phyloP scores from a whole-genome alignment of 331 rosid species.

The Acacia concinna region DNA sequence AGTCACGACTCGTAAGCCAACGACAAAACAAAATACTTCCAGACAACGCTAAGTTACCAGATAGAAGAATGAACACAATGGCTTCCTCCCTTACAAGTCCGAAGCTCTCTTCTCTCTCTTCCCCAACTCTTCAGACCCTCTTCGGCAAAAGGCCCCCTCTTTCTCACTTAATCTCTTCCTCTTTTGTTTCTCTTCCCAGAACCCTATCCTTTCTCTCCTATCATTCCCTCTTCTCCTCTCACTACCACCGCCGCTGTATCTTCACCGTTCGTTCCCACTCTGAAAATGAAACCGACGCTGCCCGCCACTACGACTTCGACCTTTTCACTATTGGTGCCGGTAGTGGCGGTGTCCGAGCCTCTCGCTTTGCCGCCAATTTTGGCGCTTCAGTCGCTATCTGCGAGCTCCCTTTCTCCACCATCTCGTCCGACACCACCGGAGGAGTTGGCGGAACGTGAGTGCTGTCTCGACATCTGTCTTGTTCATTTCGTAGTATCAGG shows the following conservation, averaged over 20 bases:
- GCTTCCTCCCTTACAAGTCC: slow-evolving; percentile 60
- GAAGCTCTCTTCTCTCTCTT: slow-evolving; percentile 52
- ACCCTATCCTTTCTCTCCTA: slow-evolving; percentile 39
- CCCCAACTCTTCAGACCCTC: slow-evolving; percentile 52
- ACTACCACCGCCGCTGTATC: slow-evolving; percentile 29
- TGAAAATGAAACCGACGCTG: slow-evolving; percentile 48
- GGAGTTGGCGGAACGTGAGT: slow-evolving; percentile 98
- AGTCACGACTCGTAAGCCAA: too few relatives aligned
- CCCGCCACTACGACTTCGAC: slow-evolving; percentile 73
- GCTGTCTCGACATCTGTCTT: background rate
- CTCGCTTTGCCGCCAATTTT: slow-evolving; percentile 72
- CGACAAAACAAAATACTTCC: too few relatives aligned
- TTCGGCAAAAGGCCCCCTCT: slow-evolving; percentile 43
- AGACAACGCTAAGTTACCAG: too few relatives aligned
- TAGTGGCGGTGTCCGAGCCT: slow-evolving; percentile 95
- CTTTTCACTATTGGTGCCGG: slow-evolving; percentile 98
- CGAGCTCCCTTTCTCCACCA: slow-evolving; percentile 91
- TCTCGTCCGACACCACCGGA: slow-evolving; percentile 82
- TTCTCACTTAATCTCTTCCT: slow-evolving; percentile 21
- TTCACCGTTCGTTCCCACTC: slow-evolving; percentile 49
- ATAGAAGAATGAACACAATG: slow-evolving; percentile 34
- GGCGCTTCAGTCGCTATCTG: slow-evolving; percentile 87
- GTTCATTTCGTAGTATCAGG: slow-evolving; percentile 7
- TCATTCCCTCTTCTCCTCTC: slow-evolving; percentile 30
- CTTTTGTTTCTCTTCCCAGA: slow-evolving; percentile 39